phyloP scores from a whole-genome alignment of 805 yeast genomes.

The Pichia cephalocereana region DNA sequence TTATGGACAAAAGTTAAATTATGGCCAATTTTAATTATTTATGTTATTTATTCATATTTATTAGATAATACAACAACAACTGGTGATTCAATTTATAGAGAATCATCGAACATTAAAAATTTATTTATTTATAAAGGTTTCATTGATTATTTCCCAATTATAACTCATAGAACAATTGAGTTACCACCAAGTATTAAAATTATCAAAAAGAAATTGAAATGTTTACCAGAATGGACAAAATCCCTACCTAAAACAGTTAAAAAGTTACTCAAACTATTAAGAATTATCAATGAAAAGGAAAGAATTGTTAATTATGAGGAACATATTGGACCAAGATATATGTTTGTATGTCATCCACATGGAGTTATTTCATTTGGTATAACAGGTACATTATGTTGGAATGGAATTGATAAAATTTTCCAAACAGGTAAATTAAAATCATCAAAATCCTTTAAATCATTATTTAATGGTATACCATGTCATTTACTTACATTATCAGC shows the following conservation, averaged over 20 bases:
- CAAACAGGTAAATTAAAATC: slow-evolving; percentile 39
- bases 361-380: slow-evolving; percentile 92
- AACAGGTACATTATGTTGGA: slow-evolving; percentile 45
- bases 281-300: neutral
- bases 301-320: slow-evolving; percentile 18
- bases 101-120: slow-evolving; percentile 48
- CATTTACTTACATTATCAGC: slow-evolving; percentile 73
- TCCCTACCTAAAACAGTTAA: slow-evolving; percentile 1
- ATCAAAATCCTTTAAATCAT: slow-evolving; percentile 33
- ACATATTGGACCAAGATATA: slow-evolving; percentile 61
- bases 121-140: slow-evolving; percentile 60
- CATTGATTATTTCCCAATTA: slow-evolving; percentile 73
- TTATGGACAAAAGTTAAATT: slow-evolving; percentile 36
- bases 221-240: slow-evolving; percentile 2
- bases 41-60: slow-evolving; percentile 47
- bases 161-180: slow-evolving; percentile 55
- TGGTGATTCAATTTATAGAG: slow-evolving; percentile 56
- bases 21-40: slow-evolving; percentile 64
- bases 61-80: slow-evolving; percentile 62
- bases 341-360: slow-evolving; percentile 94
- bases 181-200: slow-evolving; percentile 62
- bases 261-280: neutral
- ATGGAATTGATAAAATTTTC: neutral
- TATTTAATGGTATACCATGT: slow-evolving; percentile 76
- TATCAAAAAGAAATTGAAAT: neutral